These are phyloP conservation scores for Papiliotrema fonsecae DNA, from an alignment of 1,284 basidiomycete species.

Conservation along the genomic window DNA sequence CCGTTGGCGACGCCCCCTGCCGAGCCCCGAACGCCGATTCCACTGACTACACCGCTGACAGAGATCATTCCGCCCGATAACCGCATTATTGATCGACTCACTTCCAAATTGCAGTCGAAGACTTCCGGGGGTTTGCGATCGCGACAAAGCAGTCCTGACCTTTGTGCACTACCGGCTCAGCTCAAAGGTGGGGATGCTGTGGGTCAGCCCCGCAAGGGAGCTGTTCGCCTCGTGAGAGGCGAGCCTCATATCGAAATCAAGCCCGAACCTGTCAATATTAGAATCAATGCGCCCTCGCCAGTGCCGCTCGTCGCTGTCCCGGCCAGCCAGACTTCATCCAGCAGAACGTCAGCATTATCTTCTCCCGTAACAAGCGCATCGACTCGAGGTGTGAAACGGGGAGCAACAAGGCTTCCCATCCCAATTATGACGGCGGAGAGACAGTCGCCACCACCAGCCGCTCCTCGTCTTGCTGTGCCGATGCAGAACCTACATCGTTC, in stretches of 20 bases:
- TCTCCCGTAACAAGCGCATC: too few species aligned
- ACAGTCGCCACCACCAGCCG: background rate
- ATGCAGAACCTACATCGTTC: constrained; percentile 1
- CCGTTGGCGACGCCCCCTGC: constrained; percentile 36
- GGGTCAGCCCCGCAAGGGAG: constrained; percentile 40
- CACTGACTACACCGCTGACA: background rate
- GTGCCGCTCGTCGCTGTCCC: background rate
- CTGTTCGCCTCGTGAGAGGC: background rate
- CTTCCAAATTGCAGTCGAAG: background rate
- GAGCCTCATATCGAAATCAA: background rate
- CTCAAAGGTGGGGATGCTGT: constrained; percentile 31
- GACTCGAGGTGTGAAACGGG: constrained; percentile 16
- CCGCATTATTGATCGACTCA: background rate
- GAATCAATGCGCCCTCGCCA: background rate
- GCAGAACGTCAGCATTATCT: background rate
- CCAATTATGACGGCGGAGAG: background rate
- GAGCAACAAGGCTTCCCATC: constrained; percentile 9
- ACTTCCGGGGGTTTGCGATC: background rate
- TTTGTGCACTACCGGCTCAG: background rate
- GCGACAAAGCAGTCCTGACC: background rate
- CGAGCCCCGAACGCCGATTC: constrained; percentile 10
- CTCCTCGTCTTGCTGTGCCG: constrained; percentile 1
- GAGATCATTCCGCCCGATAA: background rate
- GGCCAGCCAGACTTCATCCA: background rate
- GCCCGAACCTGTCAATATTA: background rate